Percentiles rank a stretch among this genome's conserved stretches.
phyloP scores from a whole-genome alignment of 139 green algal genomes.

The Coelastrella sp. region DNA sequence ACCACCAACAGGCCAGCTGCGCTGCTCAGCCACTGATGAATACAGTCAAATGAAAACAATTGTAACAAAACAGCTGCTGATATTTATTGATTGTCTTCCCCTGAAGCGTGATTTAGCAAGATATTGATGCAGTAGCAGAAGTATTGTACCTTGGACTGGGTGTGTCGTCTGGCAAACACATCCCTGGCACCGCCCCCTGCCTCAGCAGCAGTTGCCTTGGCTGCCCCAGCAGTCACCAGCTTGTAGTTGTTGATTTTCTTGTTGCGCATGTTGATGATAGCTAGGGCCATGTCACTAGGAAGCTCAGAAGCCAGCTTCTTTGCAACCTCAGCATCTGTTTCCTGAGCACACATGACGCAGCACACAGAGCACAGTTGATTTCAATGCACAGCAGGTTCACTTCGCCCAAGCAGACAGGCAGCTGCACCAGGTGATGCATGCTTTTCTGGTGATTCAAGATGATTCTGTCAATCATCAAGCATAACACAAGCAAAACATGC shows the following conservation, averaged over 20 bases:
- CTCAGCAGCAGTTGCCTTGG: neutral
- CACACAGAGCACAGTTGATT: neutral
- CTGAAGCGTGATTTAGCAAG: too few relatives aligned
- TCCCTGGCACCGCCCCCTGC: neutral
- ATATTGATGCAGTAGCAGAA: neutral
- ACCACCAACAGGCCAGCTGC: too few relatives aligned
- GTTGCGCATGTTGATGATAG: conserved; percentile 43
- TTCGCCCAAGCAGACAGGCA: too few relatives aligned
- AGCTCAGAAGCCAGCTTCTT: neutral
- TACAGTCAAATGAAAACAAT: too few relatives aligned
- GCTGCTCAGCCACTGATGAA: too few relatives aligned
- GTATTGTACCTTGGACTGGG: conserved; percentile 31
- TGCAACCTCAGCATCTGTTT: neutral
- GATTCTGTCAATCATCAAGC: too few relatives aligned
- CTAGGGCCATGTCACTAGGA: conserved; percentile 7
- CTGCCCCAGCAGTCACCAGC: neutral
- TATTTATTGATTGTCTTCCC: too few relatives aligned
- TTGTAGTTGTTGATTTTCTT: conserved; percentile 12
- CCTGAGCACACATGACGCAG: neutral
- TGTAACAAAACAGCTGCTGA: too few relatives aligned
- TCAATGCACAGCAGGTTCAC: neutral
- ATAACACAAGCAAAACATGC: neutral
- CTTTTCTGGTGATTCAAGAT: too few relatives aligned
- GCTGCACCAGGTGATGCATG: too few relatives aligned
- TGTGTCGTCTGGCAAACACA: conserved; percentile 35